Evolutionary conservation across 2,329 filamentous ascomycete species (phyloP), one percentile per base, ranked within the genome.

Genomic region (Clonostachys solani): DNA sequence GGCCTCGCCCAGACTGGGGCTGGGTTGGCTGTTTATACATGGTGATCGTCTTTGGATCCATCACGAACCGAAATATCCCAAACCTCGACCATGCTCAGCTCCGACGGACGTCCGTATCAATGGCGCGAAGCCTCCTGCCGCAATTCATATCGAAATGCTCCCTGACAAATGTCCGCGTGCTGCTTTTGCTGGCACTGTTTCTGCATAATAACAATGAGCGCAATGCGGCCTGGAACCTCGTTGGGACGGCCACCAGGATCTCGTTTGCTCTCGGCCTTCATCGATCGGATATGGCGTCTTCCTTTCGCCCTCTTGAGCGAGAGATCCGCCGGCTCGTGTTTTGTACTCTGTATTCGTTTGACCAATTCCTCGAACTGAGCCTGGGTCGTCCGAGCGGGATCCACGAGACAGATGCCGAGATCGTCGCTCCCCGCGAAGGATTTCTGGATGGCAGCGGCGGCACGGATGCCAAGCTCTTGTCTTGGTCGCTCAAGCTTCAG

Each of bases 141-240:
- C 56, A 58, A 9, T 52, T 63, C 42, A 52, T 63, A n/a, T 59
- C 57, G 16, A 64, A 59, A 33, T 61, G 60, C 50, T 60, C 60
- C 2, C 51, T 63, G 33, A 57, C 60, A 38, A 64, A 63, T 47
- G 56, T 64, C 34, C 55, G 60, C 40, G 62, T 60, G 2, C 51
- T 65, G n/a, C 40, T 65, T 6, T 54, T 65, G 4, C 49, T 65
- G 5, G 54, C 63, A 1, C 45, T 68, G 2, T 68, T 66, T 42
- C 48, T 68, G 2, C 65, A 68, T 41, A 68, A 68, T 35, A 64
- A 65, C 35, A 66, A 67, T 46, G 66, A 68, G 43, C 53, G 66
- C 7, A 68, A 68, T 33, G 65, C 64, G 2, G 62, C 64, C 0
- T 66, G 63, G 63, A 66, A 66, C 16, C 54, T 64, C 0, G 56